Evolutionary conservation across 768 basidiomycete genomes (phyloP).

Genomic region (Auriscalpium vulgare): DNA sequence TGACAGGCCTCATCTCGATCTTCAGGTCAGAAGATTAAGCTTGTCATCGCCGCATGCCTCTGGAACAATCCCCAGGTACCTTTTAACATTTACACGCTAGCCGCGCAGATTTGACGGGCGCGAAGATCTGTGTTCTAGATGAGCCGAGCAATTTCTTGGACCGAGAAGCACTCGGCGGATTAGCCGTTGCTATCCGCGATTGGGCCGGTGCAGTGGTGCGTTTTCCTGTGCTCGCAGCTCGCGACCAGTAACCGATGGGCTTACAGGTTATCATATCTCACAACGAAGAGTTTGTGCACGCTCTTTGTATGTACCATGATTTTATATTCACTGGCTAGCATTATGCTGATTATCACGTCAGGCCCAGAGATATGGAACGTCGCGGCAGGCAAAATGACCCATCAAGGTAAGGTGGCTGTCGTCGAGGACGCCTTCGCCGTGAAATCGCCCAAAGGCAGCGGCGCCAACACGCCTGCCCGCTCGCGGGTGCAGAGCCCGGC

Average conservation of each 20-base stretch:
- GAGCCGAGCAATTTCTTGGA: constrained; percentile 98
- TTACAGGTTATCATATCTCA: constrained; percentile 89
- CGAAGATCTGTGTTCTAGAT: constrained; percentile 67
- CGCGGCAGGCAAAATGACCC: constrained; percentile 75
- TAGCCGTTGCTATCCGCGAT: constrained; percentile 90
- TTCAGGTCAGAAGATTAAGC: constrained; percentile 90
- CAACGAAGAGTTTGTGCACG: constrained; percentile 81
- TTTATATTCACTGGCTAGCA: constrained; percentile 7
- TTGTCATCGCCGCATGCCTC: constrained; percentile 88
- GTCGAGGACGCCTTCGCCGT: constrained; percentile 75
- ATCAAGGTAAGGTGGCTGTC: constrained; percentile 81
- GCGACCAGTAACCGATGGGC: constrained; percentile 14
- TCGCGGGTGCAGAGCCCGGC: constrained; percentile 66
- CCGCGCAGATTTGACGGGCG: constrained; percentile 7
- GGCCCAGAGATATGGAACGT: constrained; percentile 95
- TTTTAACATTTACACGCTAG: background rate
- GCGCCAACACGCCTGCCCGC: constrained; percentile 59
- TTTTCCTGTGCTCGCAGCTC: constrained; percentile 11
- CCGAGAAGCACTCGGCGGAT: constrained; percentile 88
- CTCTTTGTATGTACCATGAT: constrained; percentile 53
- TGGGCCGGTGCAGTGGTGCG: constrained; percentile 88
- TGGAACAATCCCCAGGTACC: constrained; percentile 92
- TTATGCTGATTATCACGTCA: constrained; percentile 24
- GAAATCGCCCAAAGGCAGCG: constrained; percentile 65
- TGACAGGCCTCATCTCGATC: constrained; percentile 4